Base-by-base conservation (phyloP, 2,329 filamentous ascomycete species). In the Aquanectria penicillioides region DNA sequence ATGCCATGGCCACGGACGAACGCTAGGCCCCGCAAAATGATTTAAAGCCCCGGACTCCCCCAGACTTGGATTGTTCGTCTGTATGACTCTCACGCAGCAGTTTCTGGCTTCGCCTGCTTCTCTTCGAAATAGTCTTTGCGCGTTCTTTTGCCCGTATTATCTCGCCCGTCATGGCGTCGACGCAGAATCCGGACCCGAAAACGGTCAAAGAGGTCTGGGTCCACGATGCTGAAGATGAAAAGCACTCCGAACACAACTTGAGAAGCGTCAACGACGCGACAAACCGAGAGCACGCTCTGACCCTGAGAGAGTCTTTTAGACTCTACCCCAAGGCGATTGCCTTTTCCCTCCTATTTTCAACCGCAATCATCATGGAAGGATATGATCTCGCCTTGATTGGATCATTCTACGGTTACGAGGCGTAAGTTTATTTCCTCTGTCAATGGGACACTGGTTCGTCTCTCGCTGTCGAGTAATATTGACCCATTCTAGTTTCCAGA, bases 261-360 rank as follows among this genome's bases (percentile, higher is more conserved):
- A 26, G 29, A 12, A 28, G 26, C 6, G 18, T 75, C 31, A 73
- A 75, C 20, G 73, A 73, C 10, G 79, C 79, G 4, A 77, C 75
- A n/a, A 71, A 74, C n/a, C 69, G 71, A 44, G 77, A 79, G 65
- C 75, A 75, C 37, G 65, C 54, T 29, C 74, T 79, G 69, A 73
- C 68, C 12, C 70, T 79, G 29, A 61, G 67, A 17, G 67, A 77
- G 49, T 73, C 76, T 6, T 64, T 79, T 53, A 71, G 70, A 37
- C 66, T 78, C 1, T 79, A 79, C 46, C 77, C 77, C 18, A 77
- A 78, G 61, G 78, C 78, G 37, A 74, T 80, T 26, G 72, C 64
- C 51, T 80, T 78, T 74, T 80, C 78, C 1, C 69, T 79, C 59
- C 62, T 80, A 20, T 72, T 80, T 3, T 80, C 77, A 2, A 75